Evolutionary conservation across 108 stramenopile genomes (phyloP).

Genomic region (Nitzschia inconspicua): DNA sequence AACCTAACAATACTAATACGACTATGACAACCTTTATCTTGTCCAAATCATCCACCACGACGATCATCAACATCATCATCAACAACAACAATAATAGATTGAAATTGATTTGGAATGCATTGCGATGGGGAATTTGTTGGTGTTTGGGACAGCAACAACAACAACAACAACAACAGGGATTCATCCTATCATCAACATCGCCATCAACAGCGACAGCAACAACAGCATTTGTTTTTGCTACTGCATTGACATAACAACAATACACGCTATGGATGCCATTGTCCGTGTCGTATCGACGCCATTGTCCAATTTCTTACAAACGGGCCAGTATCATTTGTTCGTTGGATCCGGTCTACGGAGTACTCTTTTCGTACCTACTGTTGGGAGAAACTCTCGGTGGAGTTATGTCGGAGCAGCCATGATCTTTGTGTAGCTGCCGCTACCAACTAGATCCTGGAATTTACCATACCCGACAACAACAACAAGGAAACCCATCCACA

Average conservation of each 20-base stretch:
- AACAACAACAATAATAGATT: too few relatives aligned
- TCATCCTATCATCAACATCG: neutral
- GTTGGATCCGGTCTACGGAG: constrained; percentile 89
- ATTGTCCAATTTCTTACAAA: constrained; percentile 73
- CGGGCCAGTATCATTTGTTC: constrained; percentile 84
- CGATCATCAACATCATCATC: neutral
- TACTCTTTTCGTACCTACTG: constrained; percentile 64
- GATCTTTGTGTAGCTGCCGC: constrained; percentile 76
- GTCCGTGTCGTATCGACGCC: constrained; percentile 72
- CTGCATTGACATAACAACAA: neutral
- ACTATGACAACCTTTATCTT: neutral
- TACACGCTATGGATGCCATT: constrained; percentile 34
- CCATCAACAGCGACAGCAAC: neutral
- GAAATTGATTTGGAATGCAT: constrained; percentile 20
- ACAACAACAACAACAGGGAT: neutral
- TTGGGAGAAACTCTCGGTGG: constrained; percentile 70
- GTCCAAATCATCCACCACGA: neutral
- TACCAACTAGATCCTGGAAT: constrained; percentile 68
- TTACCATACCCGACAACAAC: too few relatives aligned
- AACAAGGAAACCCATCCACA: too few relatives aligned
- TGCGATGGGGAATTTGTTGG: constrained; percentile 72
- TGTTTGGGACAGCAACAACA: neutral
- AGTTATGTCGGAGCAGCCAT: constrained; percentile 64
- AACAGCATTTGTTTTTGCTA: neutral
- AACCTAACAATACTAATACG: too few relatives aligned